phyloP scores from a whole-genome alignment of 2,329 filamentous ascomycete genomes.

The Ascochyta pisi region DNA sequence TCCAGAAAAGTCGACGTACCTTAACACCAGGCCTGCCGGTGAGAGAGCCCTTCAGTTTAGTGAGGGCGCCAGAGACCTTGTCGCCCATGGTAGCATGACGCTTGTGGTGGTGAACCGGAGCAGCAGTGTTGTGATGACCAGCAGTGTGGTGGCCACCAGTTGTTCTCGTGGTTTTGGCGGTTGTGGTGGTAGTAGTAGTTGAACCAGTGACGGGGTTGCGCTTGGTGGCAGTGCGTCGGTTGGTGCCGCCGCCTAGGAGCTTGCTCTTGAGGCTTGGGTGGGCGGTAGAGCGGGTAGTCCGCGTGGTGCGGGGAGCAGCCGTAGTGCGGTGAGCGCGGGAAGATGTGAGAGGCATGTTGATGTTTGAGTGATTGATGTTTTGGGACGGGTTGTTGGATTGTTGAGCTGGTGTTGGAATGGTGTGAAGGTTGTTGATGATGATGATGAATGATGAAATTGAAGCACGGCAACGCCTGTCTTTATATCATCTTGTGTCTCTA shows the following conservation, averaged over 20 bases:
- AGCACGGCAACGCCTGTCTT: neutral
- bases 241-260: conserved; percentile 54
- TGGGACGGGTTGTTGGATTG: conserved; percentile 7
- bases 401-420: conserved; percentile 1
- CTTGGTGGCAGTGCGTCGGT: conserved; percentile 46
- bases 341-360: conserved; percentile 41
- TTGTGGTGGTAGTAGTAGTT: conserved; percentile 48
- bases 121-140: conserved; percentile 31
- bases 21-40: conserved; percentile 74
- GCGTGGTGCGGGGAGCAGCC: conserved; percentile 36
- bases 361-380: conserved; percentile 9
- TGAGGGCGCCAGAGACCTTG: conserved; percentile 77
- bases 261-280: conserved; percentile 62
- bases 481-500: conserved; percentile 14
- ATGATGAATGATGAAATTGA: neutral
- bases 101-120: conserved; percentile 64
- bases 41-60: conserved; percentile 74
- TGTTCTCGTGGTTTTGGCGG: conserved; percentile 53
- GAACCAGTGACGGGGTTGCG: conserved; percentile 41
- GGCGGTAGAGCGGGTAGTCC: conserved; percentile 46
- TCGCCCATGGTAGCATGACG: conserved; percentile 74
- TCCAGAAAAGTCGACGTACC: conserved; percentile 50
- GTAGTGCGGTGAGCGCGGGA: conserved; percentile 32
- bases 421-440: conserved; percentile 5
- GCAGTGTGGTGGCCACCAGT: conserved; percentile 45